These are phyloP conservation scores for Podila verticillata DNA, from an alignment of 192 early-diverging fungal species.

Conservation along the genomic window DNA sequence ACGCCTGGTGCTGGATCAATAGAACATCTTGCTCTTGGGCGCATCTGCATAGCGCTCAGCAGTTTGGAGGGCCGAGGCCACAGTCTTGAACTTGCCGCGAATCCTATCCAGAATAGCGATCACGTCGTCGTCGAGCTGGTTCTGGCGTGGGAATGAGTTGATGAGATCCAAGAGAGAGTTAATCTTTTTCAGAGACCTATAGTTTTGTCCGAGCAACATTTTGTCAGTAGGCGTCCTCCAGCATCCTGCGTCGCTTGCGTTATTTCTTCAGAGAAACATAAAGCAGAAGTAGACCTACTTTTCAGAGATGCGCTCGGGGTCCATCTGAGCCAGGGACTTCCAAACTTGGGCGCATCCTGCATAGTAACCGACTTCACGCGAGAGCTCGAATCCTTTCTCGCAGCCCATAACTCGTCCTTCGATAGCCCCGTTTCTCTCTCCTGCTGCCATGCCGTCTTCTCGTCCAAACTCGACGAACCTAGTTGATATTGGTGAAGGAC, in stretches of 20 bases:
- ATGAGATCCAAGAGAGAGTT: constrained; percentile 52
- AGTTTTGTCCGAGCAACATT: neutral
- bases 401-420: constrained; percentile 66
- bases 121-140: constrained; percentile 59
- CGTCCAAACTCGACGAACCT: constrained; percentile 67
- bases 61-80: constrained; percentile 55
- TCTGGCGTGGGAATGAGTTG: constrained; percentile 58
- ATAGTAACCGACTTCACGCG: constrained; percentile 66
- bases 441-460: constrained; percentile 63
- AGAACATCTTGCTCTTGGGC: constrained; percentile 51
- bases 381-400: constrained; percentile 65
- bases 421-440: constrained; percentile 57
- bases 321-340: constrained; percentile 39
- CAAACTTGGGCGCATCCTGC: constrained; percentile 59
- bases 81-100: constrained; percentile 61
- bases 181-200: constrained; percentile 60
- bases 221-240: no score
- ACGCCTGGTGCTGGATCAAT: constrained; percentile 18
- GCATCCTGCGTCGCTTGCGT: no score
- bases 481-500: neutral
- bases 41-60: constrained; percentile 38
- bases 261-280: neutral
- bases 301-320: constrained; percentile 49
- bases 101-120: constrained; percentile 60
- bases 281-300: constrained; percentile 44